Evolutionary conservation across 2,329 filamentous ascomycete genomes (phyloP), one percentile per base, ranked within the genome.

Genomic region (Colletotrichum sp.): DNA sequence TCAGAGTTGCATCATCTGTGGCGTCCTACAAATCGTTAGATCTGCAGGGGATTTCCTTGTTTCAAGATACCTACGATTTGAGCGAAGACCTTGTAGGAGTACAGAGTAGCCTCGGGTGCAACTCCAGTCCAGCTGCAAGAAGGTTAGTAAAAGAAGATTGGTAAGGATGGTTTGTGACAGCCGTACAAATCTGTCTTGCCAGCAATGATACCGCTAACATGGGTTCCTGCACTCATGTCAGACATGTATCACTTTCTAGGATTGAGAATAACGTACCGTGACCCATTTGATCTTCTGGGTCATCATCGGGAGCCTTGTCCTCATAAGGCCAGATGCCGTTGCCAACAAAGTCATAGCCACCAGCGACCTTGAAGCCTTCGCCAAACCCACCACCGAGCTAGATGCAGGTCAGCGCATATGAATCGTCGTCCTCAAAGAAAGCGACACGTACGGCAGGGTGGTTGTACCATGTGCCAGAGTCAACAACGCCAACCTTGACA

Each of bases 331-430:
- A 76, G 28, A 67, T 72, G 64, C 75, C 77, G 71, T 88, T 85
- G 13, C 87, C 87, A 7, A 87, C 83, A 68, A 89, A 82, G 66
- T 89, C 88, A 52, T 83, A 84, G 2, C 88, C 88, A 68, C 82
- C 83, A 6, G 83, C 82, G 12, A 90, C 85, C 30, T 88, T 83
- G 76, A 83, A 89, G 1, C 87, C 87, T 13, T 81, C 77, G 6
- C 88, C 88, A 76, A 88, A 89, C 49, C 88, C 86, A 7, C 87
- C 87, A 10, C 88, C 88, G 4, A 89, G 68, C 76, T 78, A 21
- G 6, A 5, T 5, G 7, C 28, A 8, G 83, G 39, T 87, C 84
- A 57, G 64, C 34, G 0, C 0, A 34, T 12, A 15, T 12, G 13
- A 30, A 12, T 0, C 10, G 26, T 5, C 4, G 57, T 6, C 18